These are phyloP conservation scores for Phytopythium mirpurense DNA, from an alignment of 352 stramenopile genomes.

Conservation along the genomic window DNA sequence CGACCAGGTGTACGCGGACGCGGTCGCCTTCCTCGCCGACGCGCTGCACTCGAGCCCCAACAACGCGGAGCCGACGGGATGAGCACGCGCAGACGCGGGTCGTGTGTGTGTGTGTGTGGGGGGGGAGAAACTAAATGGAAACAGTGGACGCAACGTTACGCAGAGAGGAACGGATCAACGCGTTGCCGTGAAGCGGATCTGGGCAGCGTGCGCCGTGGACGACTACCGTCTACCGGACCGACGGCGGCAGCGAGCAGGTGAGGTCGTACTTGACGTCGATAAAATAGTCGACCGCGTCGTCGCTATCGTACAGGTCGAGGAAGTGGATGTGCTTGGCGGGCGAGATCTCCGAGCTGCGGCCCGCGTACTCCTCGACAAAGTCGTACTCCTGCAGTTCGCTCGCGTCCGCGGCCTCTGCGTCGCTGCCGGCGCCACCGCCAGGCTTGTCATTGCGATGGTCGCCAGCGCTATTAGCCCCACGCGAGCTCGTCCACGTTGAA, in stretches of 20 bases:
- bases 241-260: slow-evolving; percentile 5
- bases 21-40: slow-evolving; percentile 59
- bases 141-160: not conserved
- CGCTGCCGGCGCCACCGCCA: slow-evolving; percentile 1
- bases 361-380: slow-evolving; percentile 66
- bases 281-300: slow-evolving; percentile 52
- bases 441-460: not conserved
- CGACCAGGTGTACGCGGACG: slow-evolving; percentile 36
- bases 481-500: not conserved
- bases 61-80: slow-evolving; percentile 7
- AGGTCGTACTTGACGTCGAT: slow-evolving; percentile 67
- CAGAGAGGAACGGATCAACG: not conserved
- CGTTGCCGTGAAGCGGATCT: too few relatives aligned
- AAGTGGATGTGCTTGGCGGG: slow-evolving; percentile 57
- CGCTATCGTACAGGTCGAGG: slow-evolving; percentile 50
- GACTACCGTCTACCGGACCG: not conserved
- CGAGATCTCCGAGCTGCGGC: slow-evolving; percentile 40
- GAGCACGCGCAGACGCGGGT: too few relatives aligned
- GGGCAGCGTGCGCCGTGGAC: too few relatives aligned
- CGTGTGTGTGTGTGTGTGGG: too few relatives aligned
- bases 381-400: slow-evolving; percentile 57
- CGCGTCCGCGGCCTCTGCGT: slow-evolving; percentile 19
- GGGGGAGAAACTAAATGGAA: not conserved
- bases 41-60: slow-evolving; percentile 29
- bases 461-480: not conserved